Conservation (phyloP, 257 asterid species). For the Ophiorrhiza pumila region DNA sequence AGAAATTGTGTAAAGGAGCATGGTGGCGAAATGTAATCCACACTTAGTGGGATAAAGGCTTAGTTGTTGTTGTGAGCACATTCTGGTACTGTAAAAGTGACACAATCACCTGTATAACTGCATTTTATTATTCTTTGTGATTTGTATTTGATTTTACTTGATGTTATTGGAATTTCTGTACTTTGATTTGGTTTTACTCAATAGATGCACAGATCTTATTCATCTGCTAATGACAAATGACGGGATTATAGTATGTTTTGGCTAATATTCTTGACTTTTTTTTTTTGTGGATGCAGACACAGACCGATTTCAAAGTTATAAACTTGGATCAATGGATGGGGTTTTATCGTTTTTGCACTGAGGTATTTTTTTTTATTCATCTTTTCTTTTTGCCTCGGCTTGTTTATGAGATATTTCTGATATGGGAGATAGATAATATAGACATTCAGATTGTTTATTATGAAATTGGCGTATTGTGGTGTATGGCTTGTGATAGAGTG, state of each 20-base stretch:
- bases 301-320: constrained; percentile 73
- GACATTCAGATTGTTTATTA: neutral
- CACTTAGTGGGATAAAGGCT: no score
- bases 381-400: neutral
- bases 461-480: neutral
- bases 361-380: constrained; percentile 41
- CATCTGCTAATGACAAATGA: neutral
- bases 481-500: neutral
- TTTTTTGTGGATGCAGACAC: constrained; percentile 50
- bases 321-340: constrained; percentile 96
- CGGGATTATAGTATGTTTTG: neutral
- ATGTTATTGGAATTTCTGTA: neutral
- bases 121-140: neutral
- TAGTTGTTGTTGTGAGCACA: no score
- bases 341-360: constrained; percentile 74
- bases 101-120: neutral
- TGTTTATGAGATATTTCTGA: neutral
- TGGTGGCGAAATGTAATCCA: no score
- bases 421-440: neutral
- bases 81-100: neutral
- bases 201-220: neutral
- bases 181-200: neutral
- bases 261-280: neutral
- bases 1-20: no score
- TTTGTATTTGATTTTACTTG: neutral